Conservation (phyloP, 805 yeast species). For the Saccharomycopsis schoenii region DNA sequence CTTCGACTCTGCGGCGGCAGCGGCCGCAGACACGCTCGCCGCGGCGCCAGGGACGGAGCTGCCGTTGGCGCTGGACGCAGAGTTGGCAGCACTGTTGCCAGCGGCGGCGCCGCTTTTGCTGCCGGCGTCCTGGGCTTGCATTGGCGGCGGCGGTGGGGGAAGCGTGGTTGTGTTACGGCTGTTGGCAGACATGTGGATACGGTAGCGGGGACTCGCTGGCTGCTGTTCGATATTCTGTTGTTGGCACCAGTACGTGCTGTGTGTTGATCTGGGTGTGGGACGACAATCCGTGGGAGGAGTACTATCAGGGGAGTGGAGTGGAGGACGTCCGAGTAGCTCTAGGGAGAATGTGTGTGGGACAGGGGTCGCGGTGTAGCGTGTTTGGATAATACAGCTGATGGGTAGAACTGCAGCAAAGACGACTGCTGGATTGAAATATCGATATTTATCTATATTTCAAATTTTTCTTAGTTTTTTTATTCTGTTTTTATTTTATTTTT, state of each 20-base stretch:
- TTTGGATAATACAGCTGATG: no score
- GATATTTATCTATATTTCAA: no score
- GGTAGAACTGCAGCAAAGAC: no score
- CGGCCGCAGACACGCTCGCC: constrained; percentile 16
- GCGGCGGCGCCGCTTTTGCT: constrained; percentile 5
- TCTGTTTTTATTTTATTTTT: no score
- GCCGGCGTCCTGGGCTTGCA: constrained; percentile 1
- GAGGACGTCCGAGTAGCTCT: no score
- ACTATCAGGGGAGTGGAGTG: no score
- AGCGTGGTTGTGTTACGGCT: not conserved
- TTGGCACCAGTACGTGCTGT: not conserved
- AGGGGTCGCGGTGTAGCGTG: no score
- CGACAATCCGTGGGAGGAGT: no score
- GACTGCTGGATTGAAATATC: no score
- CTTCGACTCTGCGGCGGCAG: constrained; percentile 19
- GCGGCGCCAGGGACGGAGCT: not conserved
- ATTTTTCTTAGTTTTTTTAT: no score
- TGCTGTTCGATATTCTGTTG: not conserved
- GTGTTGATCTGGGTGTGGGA: not conserved
- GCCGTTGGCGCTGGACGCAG: not conserved
- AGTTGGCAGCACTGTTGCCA: not conserved
- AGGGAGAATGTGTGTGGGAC: no score
- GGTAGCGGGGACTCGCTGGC: not conserved
- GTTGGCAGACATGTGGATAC: not conserved
- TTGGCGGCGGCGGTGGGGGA: not conserved